These are phyloP conservation scores for Scheffersomyces amazonensis DNA, from an alignment of 805 yeast species.

Conservation along the genomic window DNA sequence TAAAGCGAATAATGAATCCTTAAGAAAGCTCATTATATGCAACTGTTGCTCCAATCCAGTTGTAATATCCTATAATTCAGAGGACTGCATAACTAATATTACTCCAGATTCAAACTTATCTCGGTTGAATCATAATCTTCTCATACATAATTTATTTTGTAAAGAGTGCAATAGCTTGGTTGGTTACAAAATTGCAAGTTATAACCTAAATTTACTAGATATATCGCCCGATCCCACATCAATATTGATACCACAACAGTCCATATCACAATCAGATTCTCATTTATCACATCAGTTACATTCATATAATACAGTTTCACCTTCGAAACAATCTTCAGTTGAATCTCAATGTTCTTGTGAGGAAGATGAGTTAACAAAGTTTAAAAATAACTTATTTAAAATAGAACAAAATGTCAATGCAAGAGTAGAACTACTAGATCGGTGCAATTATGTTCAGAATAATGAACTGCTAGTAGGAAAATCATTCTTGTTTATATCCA, in stretches of 20 bases:
- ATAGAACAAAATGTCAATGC: constrained; percentile 7
- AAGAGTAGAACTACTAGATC: constrained; percentile 1
- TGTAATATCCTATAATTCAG: constrained; percentile 1
- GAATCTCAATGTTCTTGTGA: neutral
- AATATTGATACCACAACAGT: too few species aligned
- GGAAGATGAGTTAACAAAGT: constrained; percentile 6
- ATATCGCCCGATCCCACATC: neutral
- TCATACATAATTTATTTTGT: constrained; percentile 9
- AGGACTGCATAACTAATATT: constrained; percentile 5
- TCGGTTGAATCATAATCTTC: neutral
- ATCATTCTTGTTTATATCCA: constrained; percentile 2
- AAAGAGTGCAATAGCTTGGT: constrained; percentile 8
- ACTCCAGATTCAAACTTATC: constrained; percentile 2
- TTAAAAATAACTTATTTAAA: constrained; percentile 7
- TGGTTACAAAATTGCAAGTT: constrained; percentile 12
- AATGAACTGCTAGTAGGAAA: constrained; percentile 6
- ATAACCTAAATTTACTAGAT: constrained; percentile 2
- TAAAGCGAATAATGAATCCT: too few species aligned
- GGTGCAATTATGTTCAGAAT: neutral
- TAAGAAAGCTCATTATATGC: too few species aligned
- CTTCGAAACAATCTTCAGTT: neutral
- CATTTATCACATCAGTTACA: too few species aligned
- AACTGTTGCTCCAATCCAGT: constrained; percentile 8
- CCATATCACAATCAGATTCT: too few species aligned
- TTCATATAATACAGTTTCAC: too few species aligned